A percentile compares a stretch with the other conserved stretches of the same genome.
Evolutionary conservation across 371 early-diverging fungal genomes (phyloP).

Genomic region (Mucor irregularis): DNA sequence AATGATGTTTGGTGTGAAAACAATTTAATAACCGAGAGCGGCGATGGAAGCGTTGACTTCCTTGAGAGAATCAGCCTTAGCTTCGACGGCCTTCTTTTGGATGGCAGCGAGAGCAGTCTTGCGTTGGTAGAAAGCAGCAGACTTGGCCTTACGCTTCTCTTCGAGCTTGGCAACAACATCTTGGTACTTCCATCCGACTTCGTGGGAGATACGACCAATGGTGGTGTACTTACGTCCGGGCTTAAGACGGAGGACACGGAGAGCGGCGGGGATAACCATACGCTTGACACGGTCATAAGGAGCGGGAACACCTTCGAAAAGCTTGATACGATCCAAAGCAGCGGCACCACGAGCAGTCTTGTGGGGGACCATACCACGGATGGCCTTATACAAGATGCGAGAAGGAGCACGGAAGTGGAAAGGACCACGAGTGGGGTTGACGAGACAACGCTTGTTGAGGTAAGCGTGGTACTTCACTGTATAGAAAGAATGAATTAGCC

Average conservation of each 20-base stretch:
- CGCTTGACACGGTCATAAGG: constrained; percentile 97
- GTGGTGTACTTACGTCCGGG: constrained; percentile 98
- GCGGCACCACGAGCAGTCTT: constrained; percentile 98
- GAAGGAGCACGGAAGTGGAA: constrained; percentile 99
- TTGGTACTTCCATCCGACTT: constrained; percentile 99
- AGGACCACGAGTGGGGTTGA: constrained; percentile 98
- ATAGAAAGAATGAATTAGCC: background rate
- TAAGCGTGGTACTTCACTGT: constrained; percentile 95
- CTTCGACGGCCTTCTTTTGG: constrained; percentile 51
- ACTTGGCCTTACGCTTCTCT: constrained; percentile 96
- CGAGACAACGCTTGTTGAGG: constrained; percentile 98
- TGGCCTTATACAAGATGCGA: constrained; percentile 96
- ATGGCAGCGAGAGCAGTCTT: constrained; percentile 59
- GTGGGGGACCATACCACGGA: constrained; percentile 99
- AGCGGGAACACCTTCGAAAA: constrained; percentile 99
- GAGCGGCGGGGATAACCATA: constrained; percentile 96
- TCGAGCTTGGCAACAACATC: constrained; percentile 95
- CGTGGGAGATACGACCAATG: constrained; percentile 91
- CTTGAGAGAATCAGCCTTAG: constrained; percentile 53
- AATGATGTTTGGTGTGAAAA: background rate
- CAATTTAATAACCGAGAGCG: constrained; percentile 61
- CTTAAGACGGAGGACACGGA: constrained; percentile 94
- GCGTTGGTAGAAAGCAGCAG: constrained; percentile 91
- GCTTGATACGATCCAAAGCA: constrained; percentile 97
- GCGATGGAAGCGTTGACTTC: constrained; percentile 48